Evolutionary conservation across 176 grass and related monocot species (phyloP), one percentile per base, ranked within the genome.

Genomic region (Olyra latifolia): DNA sequence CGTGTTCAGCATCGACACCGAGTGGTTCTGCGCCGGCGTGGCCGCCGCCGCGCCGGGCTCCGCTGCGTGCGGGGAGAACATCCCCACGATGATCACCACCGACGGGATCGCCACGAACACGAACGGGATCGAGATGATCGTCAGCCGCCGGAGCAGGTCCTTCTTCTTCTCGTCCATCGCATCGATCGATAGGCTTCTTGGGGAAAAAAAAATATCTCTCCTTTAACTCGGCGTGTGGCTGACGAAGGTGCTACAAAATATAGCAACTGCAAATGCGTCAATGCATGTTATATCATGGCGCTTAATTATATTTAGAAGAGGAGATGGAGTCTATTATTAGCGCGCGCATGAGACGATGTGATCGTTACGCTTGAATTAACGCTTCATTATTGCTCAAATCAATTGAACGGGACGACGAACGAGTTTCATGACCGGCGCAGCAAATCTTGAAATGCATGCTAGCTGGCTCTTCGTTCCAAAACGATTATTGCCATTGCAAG

Each of bases 71-170:
- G 83, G 83, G 12, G 74, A 82, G 22, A 82, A 44, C 61, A 79
- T 74, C 50, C 83, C 78, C 43, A 83, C 72, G 60, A 83, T 28
- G 88, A 87, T 82, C 52, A 90, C 83, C 52, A 86, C 47, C 6
- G 74, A 86, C 0, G 83, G 84, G 84, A 90, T 83, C 3, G 69
- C 83, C 59, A 86, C 73, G 74, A 89, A 89, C 82, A 89, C 82
- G 87, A 89, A 85, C 47, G 82, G 87, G 40, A 89, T 89, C 8
- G 82, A 89, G 63, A 89, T 76, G 77, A 89, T 89, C 10, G 77
- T 85, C 65, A 89, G 56, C 27, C 66, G 72, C 17, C 82, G 82
- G 39, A 89, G 65, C 46, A 89, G 63, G 46, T 85, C 65, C 56
- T 78, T 79, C 67, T 19, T 85, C 82, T 85, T 65, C 82, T 83